A percentile compares a stretch with the other conserved stretches of the same genome.
These are phyloP conservation scores for Quambalaria eucalypti DNA, from an alignment of 1,284 basidiomycete genomes.

Conservation along the genomic window DNA sequence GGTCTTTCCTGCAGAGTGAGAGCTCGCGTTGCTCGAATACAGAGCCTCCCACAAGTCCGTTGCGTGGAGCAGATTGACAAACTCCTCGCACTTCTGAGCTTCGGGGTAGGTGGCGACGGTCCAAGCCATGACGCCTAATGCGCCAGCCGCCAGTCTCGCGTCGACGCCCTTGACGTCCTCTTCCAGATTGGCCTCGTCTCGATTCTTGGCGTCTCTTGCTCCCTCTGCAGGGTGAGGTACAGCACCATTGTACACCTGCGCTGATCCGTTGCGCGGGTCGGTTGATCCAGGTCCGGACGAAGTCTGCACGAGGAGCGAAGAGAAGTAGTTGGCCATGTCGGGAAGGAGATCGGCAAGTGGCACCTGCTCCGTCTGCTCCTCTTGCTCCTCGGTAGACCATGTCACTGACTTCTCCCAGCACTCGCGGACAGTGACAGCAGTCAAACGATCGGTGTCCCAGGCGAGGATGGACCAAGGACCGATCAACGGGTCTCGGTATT, in stretches of 20 bases:
- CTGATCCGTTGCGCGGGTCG: no score
- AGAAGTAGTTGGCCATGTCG: neutral
- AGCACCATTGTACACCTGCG: no score
- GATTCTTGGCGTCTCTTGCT: slow-evolving; percentile 39
- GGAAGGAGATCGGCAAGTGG: neutral
- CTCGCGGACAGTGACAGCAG: slow-evolving; percentile 48
- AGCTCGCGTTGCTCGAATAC: slow-evolving; percentile 14
- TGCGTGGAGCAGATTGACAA: slow-evolving; percentile 22
- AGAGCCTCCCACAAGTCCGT: slow-evolving; percentile 19
- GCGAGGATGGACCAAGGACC: slow-evolving; percentile 71
- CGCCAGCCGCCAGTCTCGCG: slow-evolving; percentile 36
- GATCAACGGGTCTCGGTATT: slow-evolving; percentile 61
- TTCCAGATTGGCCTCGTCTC: slow-evolving; percentile 42
- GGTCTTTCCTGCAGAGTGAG: slow-evolving; percentile 2
- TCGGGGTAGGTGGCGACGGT: neutral
- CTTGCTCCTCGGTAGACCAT: slow-evolving; percentile 4
- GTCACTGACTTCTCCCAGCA: slow-evolving; percentile 55
- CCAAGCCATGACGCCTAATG: slow-evolving; percentile 25
- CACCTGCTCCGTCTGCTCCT: neutral
- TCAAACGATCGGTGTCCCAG: slow-evolving; percentile 62
- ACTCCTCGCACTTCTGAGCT: slow-evolving; percentile 4
- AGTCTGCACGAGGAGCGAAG: neutral
- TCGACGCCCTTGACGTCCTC: slow-evolving; percentile 37
- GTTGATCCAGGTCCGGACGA: no score
- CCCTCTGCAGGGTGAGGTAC: no score